These are phyloP conservation scores for Parachaetomium inaequale DNA, from an alignment of 495 filamentous ascomycete species.

Conservation along the genomic window DNA sequence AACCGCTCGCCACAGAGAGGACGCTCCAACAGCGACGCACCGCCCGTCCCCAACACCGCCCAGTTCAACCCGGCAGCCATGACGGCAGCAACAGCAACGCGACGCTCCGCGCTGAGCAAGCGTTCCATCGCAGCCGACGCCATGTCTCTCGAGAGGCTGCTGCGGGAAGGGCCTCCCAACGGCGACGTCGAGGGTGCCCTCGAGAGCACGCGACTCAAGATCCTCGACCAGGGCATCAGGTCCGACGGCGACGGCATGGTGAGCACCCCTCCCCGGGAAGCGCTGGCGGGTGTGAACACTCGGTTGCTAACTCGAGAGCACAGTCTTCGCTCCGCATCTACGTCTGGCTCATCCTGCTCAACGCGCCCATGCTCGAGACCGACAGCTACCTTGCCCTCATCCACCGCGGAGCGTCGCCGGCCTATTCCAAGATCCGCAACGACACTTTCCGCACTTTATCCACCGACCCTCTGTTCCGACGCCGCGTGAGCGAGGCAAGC, in stretches of 20 bases:
- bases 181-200: conserved; percentile 64
- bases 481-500: conserved; percentile 90
- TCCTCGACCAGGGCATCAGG: conserved; percentile 75
- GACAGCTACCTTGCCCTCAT: conserved; percentile 86
- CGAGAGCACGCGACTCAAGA: conserved; percentile 68
- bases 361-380: conserved; percentile 76
- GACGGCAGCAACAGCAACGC: conserved; percentile 25
- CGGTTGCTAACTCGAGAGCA: conserved; percentile 9
- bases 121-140: conserved; percentile 54
- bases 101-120: conserved; percentile 52
- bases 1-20: conserved; percentile 54
- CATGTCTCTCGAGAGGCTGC: conserved; percentile 61
- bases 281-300: neutral
- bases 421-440: conserved; percentile 95
- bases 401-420: conserved; percentile 87
- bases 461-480: conserved; percentile 92
- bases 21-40: conserved; percentile 73
- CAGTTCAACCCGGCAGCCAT: conserved; percentile 32
- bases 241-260: conserved; percentile 91
- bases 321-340: conserved; percentile 94
- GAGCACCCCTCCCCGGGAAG: conserved; percentile 18
- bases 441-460: conserved; percentile 96
- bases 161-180: conserved; percentile 69
- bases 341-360: conserved; percentile 88
- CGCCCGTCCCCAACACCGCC: conserved; percentile 25